Evolutionary conservation across 2,329 filamentous ascomycete genomes (phyloP), one percentile per base, ranked within the genome.

Genomic region (Hypoxylon sp.): DNA sequence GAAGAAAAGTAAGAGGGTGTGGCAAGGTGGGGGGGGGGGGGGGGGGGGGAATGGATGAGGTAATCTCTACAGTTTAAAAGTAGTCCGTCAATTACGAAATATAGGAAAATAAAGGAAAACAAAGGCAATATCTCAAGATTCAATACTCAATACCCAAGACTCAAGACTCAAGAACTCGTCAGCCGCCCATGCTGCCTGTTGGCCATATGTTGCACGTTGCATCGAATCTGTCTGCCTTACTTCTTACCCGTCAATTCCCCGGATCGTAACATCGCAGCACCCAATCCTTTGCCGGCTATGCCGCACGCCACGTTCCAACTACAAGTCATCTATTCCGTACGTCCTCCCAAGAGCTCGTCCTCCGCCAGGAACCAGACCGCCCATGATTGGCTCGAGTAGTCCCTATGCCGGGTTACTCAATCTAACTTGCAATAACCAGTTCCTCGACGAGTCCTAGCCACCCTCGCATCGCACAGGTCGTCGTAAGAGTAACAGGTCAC

Each of bases 251-350:
- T 46, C 17, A 5, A 42, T 53, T 60, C 48, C 20, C 37, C 48
- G 24, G 49, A 42, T 50, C 18, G 15, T 31, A 48, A 24, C 48
- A 40, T 42, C 18, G n/a, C 31, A 49, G 13, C 46, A 42, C 24
- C 35, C 47, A 42, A 52, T 52, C 55, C 48, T 53, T 35, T 53
- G 24, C 23, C 49, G 29, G 23, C n/a, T 49, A 17, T 37, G 38
- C 26, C 42, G 21, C 27, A 18, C 3, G n/a, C 31, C 18, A 46
- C 18, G 4, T 31, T 46, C 35, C 49, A 40, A 51, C 33, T 45
- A 29, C 15, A 5, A 24, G 21, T 45, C 45, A 54, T 57, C 29
- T 53, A n/a, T n/a, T n/a, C n/a, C n/a, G n/a, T n/a, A 60, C 38
- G 21, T 53, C 58, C 41, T 57, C 51, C 54, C 48, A 47, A 49